These are phyloP conservation scores for Magnolia officinalis DNA, from an alignment of 164 flowering plant species.

Conservation along the genomic window DNA sequence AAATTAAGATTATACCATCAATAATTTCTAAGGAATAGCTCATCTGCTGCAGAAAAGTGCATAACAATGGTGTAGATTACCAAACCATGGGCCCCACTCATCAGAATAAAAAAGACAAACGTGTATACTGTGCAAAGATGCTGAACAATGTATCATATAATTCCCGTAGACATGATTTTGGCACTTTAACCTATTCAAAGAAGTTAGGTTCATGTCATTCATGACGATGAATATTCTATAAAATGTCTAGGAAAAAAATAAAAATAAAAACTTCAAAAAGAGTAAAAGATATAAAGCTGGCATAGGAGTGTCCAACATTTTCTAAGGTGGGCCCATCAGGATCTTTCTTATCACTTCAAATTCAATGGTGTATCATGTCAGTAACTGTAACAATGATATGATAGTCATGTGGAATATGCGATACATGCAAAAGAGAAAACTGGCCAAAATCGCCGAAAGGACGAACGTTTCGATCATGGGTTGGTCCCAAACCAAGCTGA, in stretches of 20 bases:
- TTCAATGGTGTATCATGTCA: slow-evolving; percentile 1
- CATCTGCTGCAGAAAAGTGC: too few species aligned
- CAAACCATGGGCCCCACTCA: too few species aligned
- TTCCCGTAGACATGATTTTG: background rate
- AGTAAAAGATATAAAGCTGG: background rate
- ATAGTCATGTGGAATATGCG: background rate
- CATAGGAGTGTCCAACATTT: background rate
- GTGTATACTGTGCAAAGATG: too few species aligned
- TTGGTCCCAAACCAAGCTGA: background rate
- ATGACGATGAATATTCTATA: background rate
- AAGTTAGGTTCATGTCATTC: slow-evolving; percentile 14
- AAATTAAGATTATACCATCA: too few species aligned
- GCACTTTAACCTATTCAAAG: slow-evolving; percentile 1
- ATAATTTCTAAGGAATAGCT: too few species aligned
- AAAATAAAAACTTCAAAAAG: background rate
- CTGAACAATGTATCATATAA: too few species aligned
- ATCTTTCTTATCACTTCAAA: slow-evolving; percentile 12
- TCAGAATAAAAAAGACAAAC: too few species aligned
- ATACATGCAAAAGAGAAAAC: background rate
- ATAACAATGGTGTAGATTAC: too few species aligned
- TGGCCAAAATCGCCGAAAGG: background rate
- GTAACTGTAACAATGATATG: slow-evolving; percentile 2
- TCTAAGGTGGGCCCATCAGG: slow-evolving; percentile 6
- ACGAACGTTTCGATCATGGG: background rate
- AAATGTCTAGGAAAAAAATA: background rate